These are phyloP conservation scores for Schizopora paradoxa DNA, from an alignment of 1,284 basidiomycete species.

Conservation along the genomic window DNA sequence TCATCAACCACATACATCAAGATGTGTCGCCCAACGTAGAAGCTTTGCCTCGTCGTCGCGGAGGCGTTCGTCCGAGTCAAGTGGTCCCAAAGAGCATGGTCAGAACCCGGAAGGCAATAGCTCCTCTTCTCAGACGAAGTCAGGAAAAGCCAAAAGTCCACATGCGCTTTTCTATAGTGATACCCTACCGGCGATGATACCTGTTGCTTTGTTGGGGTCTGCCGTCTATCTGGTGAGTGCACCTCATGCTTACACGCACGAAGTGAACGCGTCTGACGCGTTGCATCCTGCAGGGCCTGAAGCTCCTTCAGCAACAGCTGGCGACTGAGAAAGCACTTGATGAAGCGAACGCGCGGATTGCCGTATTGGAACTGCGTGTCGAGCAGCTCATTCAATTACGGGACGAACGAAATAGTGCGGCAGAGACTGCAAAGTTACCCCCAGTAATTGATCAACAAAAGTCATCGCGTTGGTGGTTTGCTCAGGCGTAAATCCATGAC, in stretches of 20 bases:
- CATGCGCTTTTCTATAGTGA: conserved; percentile 65
- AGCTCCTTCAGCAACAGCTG: conserved; percentile 53
- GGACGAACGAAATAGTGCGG: conserved; percentile 14
- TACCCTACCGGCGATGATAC: conserved; percentile 69
- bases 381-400: conserved; percentile 30
- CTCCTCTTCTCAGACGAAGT: neutral
- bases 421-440: conserved; percentile 7
- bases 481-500: too few relatives aligned
- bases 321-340: conserved; percentile 67
- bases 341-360: conserved; percentile 48
- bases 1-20: too few relatives aligned
- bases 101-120: too few relatives aligned
- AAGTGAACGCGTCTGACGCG: conserved; percentile 3
- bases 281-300: conserved; percentile 45
- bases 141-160: conserved; percentile 28
- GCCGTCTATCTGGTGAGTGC: conserved; percentile 64
- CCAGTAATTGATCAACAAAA: neutral
- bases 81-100: too few relatives aligned
- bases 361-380: conserved; percentile 56
- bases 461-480: conserved; percentile 11
- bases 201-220: conserved; percentile 68
- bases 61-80: too few relatives aligned
- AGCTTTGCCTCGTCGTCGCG: too few relatives aligned
- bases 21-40: too few relatives aligned
- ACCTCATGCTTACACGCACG: too few relatives aligned